Evolutionary conservation across 306 rosid species (phyloP).

Genomic region (Cyamopsis tetragonoloba): DNA sequence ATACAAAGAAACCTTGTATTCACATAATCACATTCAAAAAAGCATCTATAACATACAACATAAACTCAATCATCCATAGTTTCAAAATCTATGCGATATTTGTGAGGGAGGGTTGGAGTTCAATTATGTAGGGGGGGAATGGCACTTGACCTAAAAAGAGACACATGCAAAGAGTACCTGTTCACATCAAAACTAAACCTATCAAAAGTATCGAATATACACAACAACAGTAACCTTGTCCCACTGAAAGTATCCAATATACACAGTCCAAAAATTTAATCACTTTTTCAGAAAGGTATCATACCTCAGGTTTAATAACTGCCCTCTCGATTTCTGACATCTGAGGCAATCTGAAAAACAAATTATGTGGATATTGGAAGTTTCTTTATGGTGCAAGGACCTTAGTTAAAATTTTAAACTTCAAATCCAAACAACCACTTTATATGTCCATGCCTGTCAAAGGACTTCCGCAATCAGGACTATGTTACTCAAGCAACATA

Average conservation of each 20-base stretch:
- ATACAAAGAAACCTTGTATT: slow-evolving; percentile 8
- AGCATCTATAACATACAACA: not conserved
- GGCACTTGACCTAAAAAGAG: not conserved
- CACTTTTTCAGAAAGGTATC: not conserved
- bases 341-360: slow-evolving; percentile 23
- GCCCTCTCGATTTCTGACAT: slow-evolving; percentile 92
- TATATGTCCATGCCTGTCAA: slow-evolving; percentile 20
- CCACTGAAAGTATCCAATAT: not conserved
- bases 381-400: slow-evolving; percentile 10
- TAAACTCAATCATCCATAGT: not conserved
- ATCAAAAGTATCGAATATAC: not conserved
- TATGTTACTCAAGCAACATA: slow-evolving; percentile 16
- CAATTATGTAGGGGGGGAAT: not conserved
- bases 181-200: slow-evolving; percentile 1
- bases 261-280: not conserved
- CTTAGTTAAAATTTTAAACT: slow-evolving; percentile 1
- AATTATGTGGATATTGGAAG: not conserved
- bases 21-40: slow-evolving; percentile 11
- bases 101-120: not conserved
- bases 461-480: slow-evolving; percentile 14
- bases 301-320: slow-evolving; percentile 90
- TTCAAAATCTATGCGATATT: slow-evolving; percentile 11
- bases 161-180: slow-evolving; percentile 8
- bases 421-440: slow-evolving; percentile 17
- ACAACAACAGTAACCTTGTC: too few relatives aligned